Evolutionary conservation across 2,329 filamentous ascomycete genomes (phyloP), one percentile per base, ranked within the genome.

Genomic region (Microdochium nivale): DNA sequence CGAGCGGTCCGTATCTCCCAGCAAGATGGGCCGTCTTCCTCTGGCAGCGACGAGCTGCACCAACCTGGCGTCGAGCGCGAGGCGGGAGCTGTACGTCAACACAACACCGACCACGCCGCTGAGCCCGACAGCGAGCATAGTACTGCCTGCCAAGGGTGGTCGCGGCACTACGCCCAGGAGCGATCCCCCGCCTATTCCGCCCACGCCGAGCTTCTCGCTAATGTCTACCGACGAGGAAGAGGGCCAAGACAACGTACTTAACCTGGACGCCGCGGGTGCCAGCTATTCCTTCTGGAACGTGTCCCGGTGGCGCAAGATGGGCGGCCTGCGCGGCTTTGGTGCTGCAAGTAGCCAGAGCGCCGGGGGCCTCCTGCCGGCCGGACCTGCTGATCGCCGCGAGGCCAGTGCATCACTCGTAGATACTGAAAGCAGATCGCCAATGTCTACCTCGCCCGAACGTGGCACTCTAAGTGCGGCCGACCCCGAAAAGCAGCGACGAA

Each of bases 241-340:
- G 2, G 67, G 71, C 2, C 58, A 58, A 3, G 68, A 65, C 3
- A 67, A 71, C 8, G 63, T 64, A 23, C 52, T 68, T 16, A 61
- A 62, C 8, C 54, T 70, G 0, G 73, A 76, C 48, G 52, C 67
- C 1, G 67, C 56, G 24, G 74, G 70, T 1, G 67, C 69, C 4
- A 70, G 67, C 48, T 72, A 71, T 48, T 71, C 72, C 10, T 83
- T 84, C 60, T 84, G 80, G 80, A 82, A 79, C 54, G 60, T 80
- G 21, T 74, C 72, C 33, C 70, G 76, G 23, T 83, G 79, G 80
- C 73, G 70, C 49, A 69, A 70, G 4, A 66, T 75, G 23, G 52
- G 52, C 16, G 52, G 33, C 14, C 37, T 33, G 16, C 11, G 37
- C 10, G 49, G 47, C 8, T 40, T 44, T 14, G 46, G 48, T 19